These are phyloP conservation scores for Moesziomyces globuligerus DNA, from an alignment of 1,284 basidiomycete genomes.

Conservation along the genomic window DNA sequence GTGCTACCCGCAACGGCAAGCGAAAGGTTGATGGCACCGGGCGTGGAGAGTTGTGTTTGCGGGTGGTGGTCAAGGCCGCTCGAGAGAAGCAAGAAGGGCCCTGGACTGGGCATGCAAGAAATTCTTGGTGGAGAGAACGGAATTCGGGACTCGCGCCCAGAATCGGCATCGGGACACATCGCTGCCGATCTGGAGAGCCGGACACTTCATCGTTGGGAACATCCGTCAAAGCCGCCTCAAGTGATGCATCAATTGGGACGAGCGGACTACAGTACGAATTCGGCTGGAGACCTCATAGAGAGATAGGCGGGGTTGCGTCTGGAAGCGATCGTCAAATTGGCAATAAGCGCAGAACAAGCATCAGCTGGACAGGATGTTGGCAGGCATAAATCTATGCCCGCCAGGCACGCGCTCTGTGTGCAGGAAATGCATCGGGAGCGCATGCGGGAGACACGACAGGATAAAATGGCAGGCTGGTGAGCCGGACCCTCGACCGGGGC, in stretches of 20 bases:
- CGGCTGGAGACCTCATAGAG: neutral
- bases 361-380: too few relatives aligned
- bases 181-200: neutral
- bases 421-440: too few relatives aligned
- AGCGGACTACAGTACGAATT: neutral
- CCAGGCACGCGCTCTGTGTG: too few relatives aligned
- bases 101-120: neutral
- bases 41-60: neutral
- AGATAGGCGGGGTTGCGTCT: neutral
- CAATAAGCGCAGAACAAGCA: neutral
- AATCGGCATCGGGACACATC: neutral
- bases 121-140: conserved; percentile 18
- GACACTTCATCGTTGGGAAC: too few relatives aligned
- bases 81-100: neutral
- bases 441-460: too few relatives aligned
- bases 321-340: neutral
- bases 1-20: too few relatives aligned
- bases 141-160: conserved; percentile 1
- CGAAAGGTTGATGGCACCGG: too few relatives aligned
- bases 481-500: too few relatives aligned
- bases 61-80: neutral
- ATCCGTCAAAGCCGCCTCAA: too few relatives aligned
- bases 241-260: too few relatives aligned
- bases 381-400: too few relatives aligned
- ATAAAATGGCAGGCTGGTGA: too few relatives aligned